A percentile compares a stretch with the other conserved stretches of the same genome.
phyloP scores from a whole-genome alignment of 164 flowering plant genomes.

The Platanus orientalis region DNA sequence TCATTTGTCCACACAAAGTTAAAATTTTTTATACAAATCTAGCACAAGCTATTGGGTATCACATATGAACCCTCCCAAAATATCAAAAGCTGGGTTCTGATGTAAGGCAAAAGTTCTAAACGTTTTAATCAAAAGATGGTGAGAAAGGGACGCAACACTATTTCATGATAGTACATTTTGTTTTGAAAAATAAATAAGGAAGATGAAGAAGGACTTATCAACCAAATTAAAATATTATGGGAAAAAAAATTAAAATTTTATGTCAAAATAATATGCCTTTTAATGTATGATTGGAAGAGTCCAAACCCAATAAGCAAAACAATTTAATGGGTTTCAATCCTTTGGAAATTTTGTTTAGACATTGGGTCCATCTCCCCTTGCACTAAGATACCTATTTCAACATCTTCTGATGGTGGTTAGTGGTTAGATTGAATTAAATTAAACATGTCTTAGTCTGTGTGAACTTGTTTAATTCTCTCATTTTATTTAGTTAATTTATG shows the following conservation, averaged over 20 bases:
- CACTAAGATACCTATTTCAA: conserved; percentile 7
- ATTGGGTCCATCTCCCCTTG: conserved; percentile 8
- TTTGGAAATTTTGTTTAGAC: conserved; percentile 21
- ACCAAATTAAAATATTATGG: neutral
- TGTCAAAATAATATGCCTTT: too few species aligned
- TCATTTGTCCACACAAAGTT: neutral
- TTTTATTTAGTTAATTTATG: neutral
- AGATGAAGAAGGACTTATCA: neutral
- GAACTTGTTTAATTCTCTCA: neutral
- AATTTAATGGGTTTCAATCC: conserved; percentile 22
- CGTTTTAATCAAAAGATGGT: neutral
- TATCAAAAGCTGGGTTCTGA: too few species aligned
- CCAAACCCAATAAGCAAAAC: conserved; percentile 13
- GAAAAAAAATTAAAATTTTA: neutral
- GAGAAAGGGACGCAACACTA: conserved; percentile 11
- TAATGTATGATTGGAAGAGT: neutral
- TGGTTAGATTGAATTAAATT: conserved; percentile 8
- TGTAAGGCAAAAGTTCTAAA: neutral
- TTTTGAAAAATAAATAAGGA: neutral
- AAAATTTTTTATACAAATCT: too few species aligned
- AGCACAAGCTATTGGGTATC: too few species aligned
- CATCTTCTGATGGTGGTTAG: conserved; percentile 9
- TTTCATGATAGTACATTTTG: neutral
- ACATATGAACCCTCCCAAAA: too few species aligned
- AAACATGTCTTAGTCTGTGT: conserved; percentile 6